These are phyloP conservation scores for Kondoa malvinella DNA, from an alignment of 768 basidiomycete species.

Conservation along the genomic window DNA sequence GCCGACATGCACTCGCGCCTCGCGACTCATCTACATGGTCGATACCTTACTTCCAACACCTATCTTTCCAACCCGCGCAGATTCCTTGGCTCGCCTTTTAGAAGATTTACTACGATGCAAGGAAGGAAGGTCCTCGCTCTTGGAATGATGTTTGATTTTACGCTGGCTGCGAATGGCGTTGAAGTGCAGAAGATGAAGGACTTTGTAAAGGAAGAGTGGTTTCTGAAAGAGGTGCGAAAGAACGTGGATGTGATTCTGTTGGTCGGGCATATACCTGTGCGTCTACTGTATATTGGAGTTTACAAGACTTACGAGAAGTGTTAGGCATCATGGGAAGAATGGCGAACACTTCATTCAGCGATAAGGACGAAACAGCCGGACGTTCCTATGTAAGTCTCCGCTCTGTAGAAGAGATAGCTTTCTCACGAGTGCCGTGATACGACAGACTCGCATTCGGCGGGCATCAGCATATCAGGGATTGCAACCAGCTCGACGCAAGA, in stretches of 20 bases:
- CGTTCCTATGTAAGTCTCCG: constrained; percentile 45
- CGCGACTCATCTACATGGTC: constrained; percentile 47
- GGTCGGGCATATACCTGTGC: constrained; percentile 53
- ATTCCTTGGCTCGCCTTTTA: constrained; percentile 34
- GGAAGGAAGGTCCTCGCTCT: constrained; percentile 59
- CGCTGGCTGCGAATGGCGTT: constrained; percentile 50
- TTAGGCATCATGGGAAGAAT: constrained; percentile 39
- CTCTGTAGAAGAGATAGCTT: not conserved
- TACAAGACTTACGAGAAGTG: too few species aligned
- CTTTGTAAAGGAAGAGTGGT: constrained; percentile 71
- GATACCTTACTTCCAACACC: constrained; percentile 68
- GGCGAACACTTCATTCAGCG: constrained; percentile 55
- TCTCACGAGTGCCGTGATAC: not conserved
- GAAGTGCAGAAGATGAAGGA: constrained; percentile 54
- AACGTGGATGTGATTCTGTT: constrained; percentile 72
- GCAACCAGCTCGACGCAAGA: constrained; percentile 52
- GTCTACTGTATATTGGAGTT: not conserved
- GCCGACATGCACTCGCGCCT: constrained; percentile 44
- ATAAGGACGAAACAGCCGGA: constrained; percentile 52
- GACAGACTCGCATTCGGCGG: constrained; percentile 54
- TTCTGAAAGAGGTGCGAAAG: constrained; percentile 47
- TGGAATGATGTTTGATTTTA: constrained; percentile 66
- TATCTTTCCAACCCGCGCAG: constrained; percentile 41
- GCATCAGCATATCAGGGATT: constrained; percentile 42
- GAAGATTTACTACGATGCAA: constrained; percentile 29